Conservation (phyloP, 129 eudicot species). For the Scalesia atractyloides region DNA sequence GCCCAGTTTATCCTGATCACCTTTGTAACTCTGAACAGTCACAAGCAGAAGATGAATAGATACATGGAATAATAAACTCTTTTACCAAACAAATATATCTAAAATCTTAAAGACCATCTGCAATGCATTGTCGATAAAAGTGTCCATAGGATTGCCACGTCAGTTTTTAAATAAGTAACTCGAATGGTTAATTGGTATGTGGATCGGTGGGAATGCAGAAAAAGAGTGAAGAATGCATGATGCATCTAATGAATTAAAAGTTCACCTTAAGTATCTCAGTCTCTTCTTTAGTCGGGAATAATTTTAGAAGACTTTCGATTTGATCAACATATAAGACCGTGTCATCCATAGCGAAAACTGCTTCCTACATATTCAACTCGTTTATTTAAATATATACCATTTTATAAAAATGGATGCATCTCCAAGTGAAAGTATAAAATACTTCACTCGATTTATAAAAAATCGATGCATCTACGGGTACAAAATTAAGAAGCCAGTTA, state of each 20-base stretch:
- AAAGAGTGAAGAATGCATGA: neutral
- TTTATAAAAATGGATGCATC: neutral
- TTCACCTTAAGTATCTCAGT: conserved; percentile 78
- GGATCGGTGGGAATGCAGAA: no score
- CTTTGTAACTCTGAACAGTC: conserved; percentile 52
- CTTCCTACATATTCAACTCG: conserved; percentile 42
- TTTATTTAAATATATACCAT: neutral
- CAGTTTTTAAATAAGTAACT: no score
- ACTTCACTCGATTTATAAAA: neutral
- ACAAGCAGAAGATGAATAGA: conserved; percentile 33
- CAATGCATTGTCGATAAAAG: conserved; percentile 6
- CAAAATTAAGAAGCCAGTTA: conserved; percentile 9
- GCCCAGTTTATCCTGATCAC: conserved; percentile 61
- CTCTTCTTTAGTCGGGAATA: conserved; percentile 82
- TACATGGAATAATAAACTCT: conserved; percentile 14
- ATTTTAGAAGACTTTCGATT: conserved; percentile 70
- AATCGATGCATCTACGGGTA: neutral
- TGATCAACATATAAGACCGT: conserved; percentile 68
- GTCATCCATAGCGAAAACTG: conserved; percentile 79
- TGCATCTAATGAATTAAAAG: conserved; percentile 10
- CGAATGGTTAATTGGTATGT: no score
- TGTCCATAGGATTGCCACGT: no score
- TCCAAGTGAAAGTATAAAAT: neutral
- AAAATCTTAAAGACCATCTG: neutral
- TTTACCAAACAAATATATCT: no score